Conservation (phyloP, 164 flowering plant species). For the Berberis vulgaris region DNA sequence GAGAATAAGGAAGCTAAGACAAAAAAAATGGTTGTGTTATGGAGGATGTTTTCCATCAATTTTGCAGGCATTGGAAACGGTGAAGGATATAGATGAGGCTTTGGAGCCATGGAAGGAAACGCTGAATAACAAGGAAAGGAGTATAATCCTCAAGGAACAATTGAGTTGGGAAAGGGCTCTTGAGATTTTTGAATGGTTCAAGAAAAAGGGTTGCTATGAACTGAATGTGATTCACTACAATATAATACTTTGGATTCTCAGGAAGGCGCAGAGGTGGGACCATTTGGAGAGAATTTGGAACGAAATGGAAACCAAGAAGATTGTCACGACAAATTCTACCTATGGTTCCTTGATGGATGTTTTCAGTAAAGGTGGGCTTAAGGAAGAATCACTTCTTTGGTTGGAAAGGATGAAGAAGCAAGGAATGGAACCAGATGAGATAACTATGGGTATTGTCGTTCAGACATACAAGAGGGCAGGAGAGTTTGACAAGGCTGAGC, state of each 20-base stretch:
- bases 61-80: conserved; percentile 54
- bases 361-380: conserved; percentile 78
- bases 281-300: conserved; percentile 48
- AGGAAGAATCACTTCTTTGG: conserved; percentile 62
- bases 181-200: conserved; percentile 87
- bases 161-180: conserved; percentile 65
- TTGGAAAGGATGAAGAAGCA: conserved; percentile 54
- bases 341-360: conserved; percentile 89
- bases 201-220: conserved; percentile 68
- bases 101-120: conserved; percentile 67
- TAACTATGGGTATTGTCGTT: conserved; percentile 77
- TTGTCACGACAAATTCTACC: conserved; percentile 63
- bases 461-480: conserved; percentile 75
- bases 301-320: conserved; percentile 50
- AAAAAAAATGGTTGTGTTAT: conserved; percentile 55
- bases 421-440: conserved; percentile 86
- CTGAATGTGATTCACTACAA: conserved; percentile 93
- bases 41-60: conserved; percentile 74
- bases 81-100: conserved; percentile 62
- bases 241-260: conserved; percentile 74
- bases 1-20: conserved; percentile 32
- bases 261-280: conserved; percentile 61
- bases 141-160: conserved; percentile 93
- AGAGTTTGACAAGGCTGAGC: conserved; percentile 66
- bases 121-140: conserved; percentile 67